A percentile compares a stretch with the other conserved stretches of the same genome.
These are phyloP conservation scores for Orbilia blumenaviensis DNA, from an alignment of 2,329 filamentous ascomycete species.

Conservation along the genomic window DNA sequence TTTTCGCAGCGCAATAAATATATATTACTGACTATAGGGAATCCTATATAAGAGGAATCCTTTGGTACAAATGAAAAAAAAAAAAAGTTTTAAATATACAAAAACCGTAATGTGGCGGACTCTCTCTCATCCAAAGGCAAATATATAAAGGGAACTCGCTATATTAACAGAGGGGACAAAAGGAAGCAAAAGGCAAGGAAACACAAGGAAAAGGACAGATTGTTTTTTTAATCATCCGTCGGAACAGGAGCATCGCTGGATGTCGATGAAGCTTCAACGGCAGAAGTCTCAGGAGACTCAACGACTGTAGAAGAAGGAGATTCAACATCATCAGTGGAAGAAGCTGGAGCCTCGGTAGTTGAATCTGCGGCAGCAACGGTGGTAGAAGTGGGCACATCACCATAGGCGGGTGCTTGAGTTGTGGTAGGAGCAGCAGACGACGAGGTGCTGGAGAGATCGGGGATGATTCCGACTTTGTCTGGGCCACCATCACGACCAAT, in stretches of 20 bases:
- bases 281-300: not conserved
- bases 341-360: not conserved
- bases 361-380: not conserved
- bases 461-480: slow-evolving; percentile 28
- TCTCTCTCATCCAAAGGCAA: slow-evolving; percentile 2
- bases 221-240: not conserved
- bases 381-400: not conserved
- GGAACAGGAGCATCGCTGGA: not conserved
- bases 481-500: slow-evolving; percentile 45
- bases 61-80: slow-evolving; percentile 20
- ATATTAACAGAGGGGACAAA: slow-evolving; percentile 8
- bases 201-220: not conserved
- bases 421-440: not conserved
- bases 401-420: not conserved
- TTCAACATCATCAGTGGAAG: not conserved
- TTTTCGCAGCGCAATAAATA: not conserved
- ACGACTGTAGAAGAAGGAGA: not conserved
- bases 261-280: not conserved
- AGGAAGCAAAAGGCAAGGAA: not conserved
- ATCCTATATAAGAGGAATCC: not conserved
- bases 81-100: slow-evolving; percentile 9
- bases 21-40: not conserved
- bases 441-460: not conserved
- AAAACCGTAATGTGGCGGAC: not conserved
- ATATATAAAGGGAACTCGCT: slow-evolving; percentile 13